Base-by-base conservation (phyloP, 1,139 yeast genomes). In the Diutina siamensis region DNA sequence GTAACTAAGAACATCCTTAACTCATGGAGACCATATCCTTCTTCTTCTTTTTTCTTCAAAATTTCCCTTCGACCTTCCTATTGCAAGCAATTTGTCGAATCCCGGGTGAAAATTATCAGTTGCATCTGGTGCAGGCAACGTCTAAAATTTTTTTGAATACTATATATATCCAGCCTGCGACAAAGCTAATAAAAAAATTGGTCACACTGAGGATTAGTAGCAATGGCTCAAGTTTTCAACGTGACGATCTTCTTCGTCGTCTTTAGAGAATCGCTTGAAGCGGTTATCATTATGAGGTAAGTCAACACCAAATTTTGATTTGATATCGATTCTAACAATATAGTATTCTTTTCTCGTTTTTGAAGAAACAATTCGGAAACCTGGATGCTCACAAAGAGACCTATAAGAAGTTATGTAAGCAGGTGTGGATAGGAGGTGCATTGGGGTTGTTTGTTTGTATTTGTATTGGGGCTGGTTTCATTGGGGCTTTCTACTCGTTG, bases 191-290 rank as follows among this genome's bases (percentile, higher is more conserved):
- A 25, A 25, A 25, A 25, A 25, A 25, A 25, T 25, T 25, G 28
- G n/a, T n/a, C n/a, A n/a, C n/a, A n/a, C n/a, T n/a, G n/a, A n/a
- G n/a, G n/a, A n/a, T n/a, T n/a, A n/a, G n/a, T n/a, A n/a, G n/a
- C n/a, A 25, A 25, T 25, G 28, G 28, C 28, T 25, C 9, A 5
- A 59, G 76, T 75, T 45, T 76, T 76, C 56, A 76, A 73, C 62
- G 78, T 80, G 31, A 87, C 82, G 65, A 88, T 86, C 49, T 87
- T 87, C 72, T 87, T 87, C 65, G 86, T 87, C 54, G 87, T 86
- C 48, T 74, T 87, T 51, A 68, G 97, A 57, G 96, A 87, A 64
- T 81, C 94, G 45, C 65, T 87, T 52, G 96, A 87, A 65, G 85
- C 95, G 58, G 82, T 87, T 7, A 25, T 25, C 8, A 25, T 38